Evolutionary conservation across 1,284 basidiomycete species (phyloP), one percentile per base, ranked within the genome.

Genomic region (Psilocybe mexicana): DNA sequence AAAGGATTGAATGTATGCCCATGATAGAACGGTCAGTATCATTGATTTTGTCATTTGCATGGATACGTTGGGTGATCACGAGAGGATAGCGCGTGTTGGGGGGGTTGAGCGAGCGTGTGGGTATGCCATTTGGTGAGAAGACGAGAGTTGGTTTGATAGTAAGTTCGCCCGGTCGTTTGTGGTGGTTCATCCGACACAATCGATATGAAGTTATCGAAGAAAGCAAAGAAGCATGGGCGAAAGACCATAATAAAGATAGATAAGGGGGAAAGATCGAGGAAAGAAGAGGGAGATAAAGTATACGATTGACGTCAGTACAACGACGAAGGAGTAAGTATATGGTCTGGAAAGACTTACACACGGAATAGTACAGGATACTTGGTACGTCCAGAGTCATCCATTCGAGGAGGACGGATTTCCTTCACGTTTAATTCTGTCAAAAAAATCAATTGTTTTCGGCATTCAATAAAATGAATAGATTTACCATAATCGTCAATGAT

Each of bases 351-450:
- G 40, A 78, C 85, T 66, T 72, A 94, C 83, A 96, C 90, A 54
- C 83, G 78, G 78, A 97, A 94, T 10, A 97, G 77, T 10, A 98
- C 93, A 0, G 96, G 93, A 70, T 99, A 98, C 69, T 94, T 93
- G 12, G 90, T 94, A 36, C 92, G 85, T 4, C 96, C 96, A 7
- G 91, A 88, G 63, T 92, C 86, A 68, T 99, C 96, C 84, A 98
- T 92, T 62, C 85, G 83, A 4, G 94, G 93, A 14, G 96, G 96
- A 12, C 94, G 84, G 63, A 96, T 85, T 76, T 98, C 96, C 65
- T 90, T 82, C 54, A 92, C 90, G 71, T 96, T 96, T 52, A 96
- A 78, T 67, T 92, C 92, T 90, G 65, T 46, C 45, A 55, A 58
- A 63, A 52, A 60, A 25, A 11, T 47, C 18, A 33, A 8, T 18